A percentile compares a stretch with the other conserved stretches of the same genome.
phyloP scores from a whole-genome alignment of 208 protist species.

The Acanthamoeba sp. region DNA sequence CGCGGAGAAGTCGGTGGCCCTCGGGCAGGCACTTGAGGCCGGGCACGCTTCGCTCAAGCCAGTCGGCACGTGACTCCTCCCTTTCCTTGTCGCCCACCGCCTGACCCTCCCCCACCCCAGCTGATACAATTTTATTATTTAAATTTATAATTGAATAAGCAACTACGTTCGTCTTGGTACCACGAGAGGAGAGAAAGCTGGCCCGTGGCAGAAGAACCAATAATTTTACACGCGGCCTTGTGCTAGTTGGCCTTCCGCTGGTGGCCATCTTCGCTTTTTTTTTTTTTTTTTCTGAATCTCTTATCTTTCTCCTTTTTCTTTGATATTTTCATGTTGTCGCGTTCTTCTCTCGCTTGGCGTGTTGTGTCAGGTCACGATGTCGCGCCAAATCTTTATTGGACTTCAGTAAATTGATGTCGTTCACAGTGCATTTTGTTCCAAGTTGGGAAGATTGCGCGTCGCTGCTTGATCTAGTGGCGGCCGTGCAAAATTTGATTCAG shows the following conservation, averaged over 20 bases:
- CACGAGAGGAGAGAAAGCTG: background rate
- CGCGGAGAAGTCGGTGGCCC: background rate
- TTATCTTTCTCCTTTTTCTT: no score
- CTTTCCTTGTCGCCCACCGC: background rate
- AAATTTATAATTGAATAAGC: background rate
- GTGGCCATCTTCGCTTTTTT: no score
- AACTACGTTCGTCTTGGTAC: background rate
- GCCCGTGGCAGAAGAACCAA: background rate
- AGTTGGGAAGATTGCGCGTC: no score
- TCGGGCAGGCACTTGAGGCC: constrained; percentile 20
- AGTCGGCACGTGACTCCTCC: background rate
- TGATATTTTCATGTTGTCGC: no score
- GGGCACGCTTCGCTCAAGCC: background rate
- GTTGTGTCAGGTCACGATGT: no score
- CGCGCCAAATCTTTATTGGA: no score
- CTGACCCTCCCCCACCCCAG: background rate
- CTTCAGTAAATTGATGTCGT: no score
- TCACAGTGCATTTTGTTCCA: no score
- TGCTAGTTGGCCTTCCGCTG: background rate
- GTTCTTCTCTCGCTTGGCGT: no score
- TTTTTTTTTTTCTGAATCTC: no score
- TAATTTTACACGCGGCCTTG: background rate
- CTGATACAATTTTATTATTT: background rate
- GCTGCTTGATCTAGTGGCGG: no score
- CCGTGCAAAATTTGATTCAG: no score